Conservation (phyloP, 2,329 filamentous ascomycete genomes). For the Diplodia mutila region DNA sequence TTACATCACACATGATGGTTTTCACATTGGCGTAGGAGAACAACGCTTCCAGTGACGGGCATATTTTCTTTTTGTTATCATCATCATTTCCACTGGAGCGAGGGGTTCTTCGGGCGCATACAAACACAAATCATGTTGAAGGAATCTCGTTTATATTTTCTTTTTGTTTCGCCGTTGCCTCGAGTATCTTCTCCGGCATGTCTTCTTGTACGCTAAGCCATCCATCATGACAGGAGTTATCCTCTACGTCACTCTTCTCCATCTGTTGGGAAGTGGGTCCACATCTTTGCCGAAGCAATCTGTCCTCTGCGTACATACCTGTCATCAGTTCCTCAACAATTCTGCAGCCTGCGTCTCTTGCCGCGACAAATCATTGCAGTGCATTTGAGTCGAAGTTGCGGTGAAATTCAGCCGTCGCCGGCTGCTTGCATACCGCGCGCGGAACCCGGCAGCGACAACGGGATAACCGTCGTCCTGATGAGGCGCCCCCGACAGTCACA, state of each 20-base stretch:
- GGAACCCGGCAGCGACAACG: not conserved
- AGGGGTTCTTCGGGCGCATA: constrained; percentile 17
- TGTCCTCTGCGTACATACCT: not conserved
- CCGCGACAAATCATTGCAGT: too few species aligned
- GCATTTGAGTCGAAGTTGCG: not conserved
- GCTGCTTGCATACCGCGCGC: not conserved
- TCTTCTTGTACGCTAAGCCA: constrained; percentile 15
- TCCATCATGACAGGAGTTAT: not conserved
- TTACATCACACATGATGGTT: not conserved
- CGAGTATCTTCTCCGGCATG: not conserved
- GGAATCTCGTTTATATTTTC: not conserved
- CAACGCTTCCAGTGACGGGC: constrained; percentile 11
- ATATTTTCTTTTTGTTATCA: not conserved
- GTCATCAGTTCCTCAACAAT: not conserved
- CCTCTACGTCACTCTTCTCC: not conserved
- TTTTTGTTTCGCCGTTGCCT: not conserved
- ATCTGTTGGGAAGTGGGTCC: not conserved
- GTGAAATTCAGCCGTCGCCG: not conserved
- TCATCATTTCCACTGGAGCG: constrained; percentile 7
- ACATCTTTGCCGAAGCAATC: not conserved
- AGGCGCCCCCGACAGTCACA: not conserved
- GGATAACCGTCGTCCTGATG: not conserved
- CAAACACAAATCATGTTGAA: constrained; percentile 10
- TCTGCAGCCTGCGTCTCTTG: not conserved
- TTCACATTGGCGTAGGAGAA: constrained; percentile 19